Conservation (phyloP, 495 filamentous ascomycete species). For the Penicillium chermesinum region DNA sequence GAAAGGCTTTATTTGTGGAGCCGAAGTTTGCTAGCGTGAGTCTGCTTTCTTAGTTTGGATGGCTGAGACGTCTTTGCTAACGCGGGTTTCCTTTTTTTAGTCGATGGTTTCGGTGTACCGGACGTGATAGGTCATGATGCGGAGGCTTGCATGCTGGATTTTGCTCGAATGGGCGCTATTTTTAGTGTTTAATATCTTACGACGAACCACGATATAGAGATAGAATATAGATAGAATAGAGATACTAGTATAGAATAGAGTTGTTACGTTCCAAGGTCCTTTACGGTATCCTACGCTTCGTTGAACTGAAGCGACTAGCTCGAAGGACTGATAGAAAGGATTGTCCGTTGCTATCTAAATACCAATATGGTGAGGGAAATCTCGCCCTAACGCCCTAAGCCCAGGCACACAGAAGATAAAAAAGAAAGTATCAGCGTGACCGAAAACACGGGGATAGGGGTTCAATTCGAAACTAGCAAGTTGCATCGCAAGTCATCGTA, state of each 20-base stretch:
- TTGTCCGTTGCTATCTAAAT: conserved; percentile 40
- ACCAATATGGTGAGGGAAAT: conserved; percentile 17
- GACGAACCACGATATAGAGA: not conserved
- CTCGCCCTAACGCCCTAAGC: conserved; percentile 20
- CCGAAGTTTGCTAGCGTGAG: conserved; percentile 71
- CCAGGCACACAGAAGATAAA: conserved; percentile 13
- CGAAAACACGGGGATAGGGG: conserved; percentile 19
- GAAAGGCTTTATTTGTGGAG: conserved; percentile 81
- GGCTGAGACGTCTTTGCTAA: not conserved
- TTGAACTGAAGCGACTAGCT: conserved; percentile 1
- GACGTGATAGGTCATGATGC: conserved; percentile 11
- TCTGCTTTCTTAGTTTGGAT: not conserved
- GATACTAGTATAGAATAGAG: not conserved
- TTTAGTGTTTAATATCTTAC: conserved; percentile 1
- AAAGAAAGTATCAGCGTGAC: conserved; percentile 15
- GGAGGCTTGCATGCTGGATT: not conserved
- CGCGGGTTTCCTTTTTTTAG: conserved; percentile 16
- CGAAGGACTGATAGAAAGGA: conserved; percentile 3
- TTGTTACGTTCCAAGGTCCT: not conserved
- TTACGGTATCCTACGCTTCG: not conserved
- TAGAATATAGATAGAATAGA: conserved; percentile 1
- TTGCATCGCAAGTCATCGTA: conserved; percentile 14
- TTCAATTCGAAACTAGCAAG: conserved; percentile 17
- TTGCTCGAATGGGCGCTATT: not conserved
- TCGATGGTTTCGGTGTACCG: conserved; percentile 38